Conservation (phyloP, 1,284 basidiomycete genomes). For the Nidula niveotomentosa region DNA sequence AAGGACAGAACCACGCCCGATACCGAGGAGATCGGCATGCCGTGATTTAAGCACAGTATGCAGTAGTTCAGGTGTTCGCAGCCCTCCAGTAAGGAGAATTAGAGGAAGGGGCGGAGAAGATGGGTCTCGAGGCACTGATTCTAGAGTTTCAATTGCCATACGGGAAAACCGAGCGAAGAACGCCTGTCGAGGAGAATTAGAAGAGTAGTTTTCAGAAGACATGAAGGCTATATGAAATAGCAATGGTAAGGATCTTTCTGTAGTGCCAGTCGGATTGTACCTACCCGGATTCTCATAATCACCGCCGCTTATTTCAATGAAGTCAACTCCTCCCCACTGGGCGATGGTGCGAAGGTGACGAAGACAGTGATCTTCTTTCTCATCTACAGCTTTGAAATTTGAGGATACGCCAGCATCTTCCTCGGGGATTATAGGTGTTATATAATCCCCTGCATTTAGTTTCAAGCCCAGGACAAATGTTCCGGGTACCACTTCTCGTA, state of each 20-base stretch:
- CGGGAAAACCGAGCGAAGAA: conserved; percentile 64
- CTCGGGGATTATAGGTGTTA: conserved; percentile 42
- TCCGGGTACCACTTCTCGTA: conserved; percentile 56
- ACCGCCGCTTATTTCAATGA: conserved; percentile 87
- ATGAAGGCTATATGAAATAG: conserved; percentile 38
- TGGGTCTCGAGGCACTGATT: conserved; percentile 22
- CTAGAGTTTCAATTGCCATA: conserved; percentile 43
- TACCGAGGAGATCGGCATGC: conserved; percentile 74
- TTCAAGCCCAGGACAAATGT: conserved; percentile 85
- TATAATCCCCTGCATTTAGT: conserved; percentile 86
- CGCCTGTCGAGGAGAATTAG: conserved; percentile 47
- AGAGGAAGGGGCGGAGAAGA: conserved; percentile 40
- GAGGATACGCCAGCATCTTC: conserved; percentile 7
- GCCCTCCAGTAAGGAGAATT: conserved; percentile 80
- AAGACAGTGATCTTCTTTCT: conserved; percentile 51
- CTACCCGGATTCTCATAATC: conserved; percentile 81
- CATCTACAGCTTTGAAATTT: conserved; percentile 11
- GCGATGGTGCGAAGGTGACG: conserved; percentile 66
- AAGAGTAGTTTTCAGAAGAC: conserved; percentile 9
- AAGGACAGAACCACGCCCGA: conserved; percentile 70
- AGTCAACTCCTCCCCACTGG: conserved; percentile 67
- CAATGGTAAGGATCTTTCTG: neutral
- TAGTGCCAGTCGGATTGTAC: conserved; percentile 8
- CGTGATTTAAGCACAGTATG: conserved; percentile 46
- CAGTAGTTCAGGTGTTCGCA: conserved; percentile 64